Evolutionary conservation across 148 eudicot genomes (phyloP).

Genomic region (Nepenthes gracilis): DNA sequence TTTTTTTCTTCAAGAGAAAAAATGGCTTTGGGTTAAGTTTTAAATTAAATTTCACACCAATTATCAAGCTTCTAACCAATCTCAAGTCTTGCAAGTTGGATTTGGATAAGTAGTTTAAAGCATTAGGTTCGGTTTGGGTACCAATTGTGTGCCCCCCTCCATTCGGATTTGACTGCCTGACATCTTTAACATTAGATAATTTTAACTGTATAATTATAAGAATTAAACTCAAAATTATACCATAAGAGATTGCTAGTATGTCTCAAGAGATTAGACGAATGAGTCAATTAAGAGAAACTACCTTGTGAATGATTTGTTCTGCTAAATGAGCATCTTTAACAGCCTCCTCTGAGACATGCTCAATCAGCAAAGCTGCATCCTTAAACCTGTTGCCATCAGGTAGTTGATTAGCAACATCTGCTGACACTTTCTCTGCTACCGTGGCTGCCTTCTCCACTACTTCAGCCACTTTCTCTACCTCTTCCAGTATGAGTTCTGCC

Average conservation of each 20-base stretch:
- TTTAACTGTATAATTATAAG: too few relatives aligned
- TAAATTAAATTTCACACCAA: too few relatives aligned
- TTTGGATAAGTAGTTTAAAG: background rate
- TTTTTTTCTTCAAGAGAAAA: too few relatives aligned
- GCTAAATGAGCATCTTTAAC: background rate
- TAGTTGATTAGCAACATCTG: slow-evolving; percentile 36
- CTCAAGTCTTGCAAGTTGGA: too few relatives aligned
- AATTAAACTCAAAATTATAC: too few relatives aligned
- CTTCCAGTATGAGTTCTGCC: slow-evolving; percentile 45
- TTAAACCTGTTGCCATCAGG: slow-evolving; percentile 44
- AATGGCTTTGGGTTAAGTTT: too few relatives aligned
- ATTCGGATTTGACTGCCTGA: too few relatives aligned
- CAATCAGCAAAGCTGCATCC: slow-evolving; percentile 41
- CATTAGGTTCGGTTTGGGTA: background rate
- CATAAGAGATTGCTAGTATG: too few relatives aligned
- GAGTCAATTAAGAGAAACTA: background rate
- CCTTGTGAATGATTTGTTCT: background rate
- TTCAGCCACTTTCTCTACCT: slow-evolving; percentile 55
- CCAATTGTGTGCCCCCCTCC: background rate
- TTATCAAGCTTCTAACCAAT: too few relatives aligned
- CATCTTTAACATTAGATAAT: too few relatives aligned
- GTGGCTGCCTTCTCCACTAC: slow-evolving; percentile 63
- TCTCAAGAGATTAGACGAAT: too few relatives aligned
- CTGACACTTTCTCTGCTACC: slow-evolving; percentile 44
- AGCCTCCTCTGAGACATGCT: slow-evolving; percentile 29